Percentiles rank a stretch among this genome's conserved stretches.
phyloP scores from a whole-genome alignment of 2,329 filamentous ascomycete species.

The Seiridium unicorne region DNA sequence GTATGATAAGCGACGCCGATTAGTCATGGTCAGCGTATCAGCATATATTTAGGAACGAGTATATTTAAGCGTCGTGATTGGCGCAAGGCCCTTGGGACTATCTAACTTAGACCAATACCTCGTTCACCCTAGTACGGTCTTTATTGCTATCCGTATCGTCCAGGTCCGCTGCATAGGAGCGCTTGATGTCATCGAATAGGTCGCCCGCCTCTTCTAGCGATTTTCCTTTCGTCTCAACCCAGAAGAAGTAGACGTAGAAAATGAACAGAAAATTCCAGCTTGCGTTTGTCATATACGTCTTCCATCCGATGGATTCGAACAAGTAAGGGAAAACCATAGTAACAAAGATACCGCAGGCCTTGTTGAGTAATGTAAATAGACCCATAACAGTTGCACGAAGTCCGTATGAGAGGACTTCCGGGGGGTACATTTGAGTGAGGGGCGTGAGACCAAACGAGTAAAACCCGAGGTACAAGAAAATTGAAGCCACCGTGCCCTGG shows the following conservation, averaged over 20 bases:
- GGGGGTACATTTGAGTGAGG: constrained; percentile 21
- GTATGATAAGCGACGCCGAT: too few species aligned
- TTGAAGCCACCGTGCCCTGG: constrained; percentile 14
- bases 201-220: constrained; percentile 18
- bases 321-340: constrained; percentile 17
- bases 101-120: too few species aligned
- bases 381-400: constrained; percentile 35
- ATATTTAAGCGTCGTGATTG: too few species aligned
- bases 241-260: constrained; percentile 16
- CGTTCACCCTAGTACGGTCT: too few species aligned
- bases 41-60: too few species aligned
- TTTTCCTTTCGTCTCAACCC: constrained; percentile 19
- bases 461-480: constrained; percentile 25
- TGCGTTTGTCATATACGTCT: constrained; percentile 20
- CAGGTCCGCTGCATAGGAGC: not conserved
- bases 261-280: constrained; percentile 19
- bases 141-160: not conserved
- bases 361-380: constrained; percentile 12
- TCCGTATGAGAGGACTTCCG: constrained; percentile 27
- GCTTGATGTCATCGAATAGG: not conserved
- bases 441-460: constrained; percentile 28
- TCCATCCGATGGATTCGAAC: constrained; percentile 20
- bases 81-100: too few species aligned
- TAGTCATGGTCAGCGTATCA: too few species aligned
- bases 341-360: constrained; percentile 10